These are phyloP conservation scores for Phaffomyces antillensis DNA, from an alignment of 805 yeast species.

Conservation along the genomic window DNA sequence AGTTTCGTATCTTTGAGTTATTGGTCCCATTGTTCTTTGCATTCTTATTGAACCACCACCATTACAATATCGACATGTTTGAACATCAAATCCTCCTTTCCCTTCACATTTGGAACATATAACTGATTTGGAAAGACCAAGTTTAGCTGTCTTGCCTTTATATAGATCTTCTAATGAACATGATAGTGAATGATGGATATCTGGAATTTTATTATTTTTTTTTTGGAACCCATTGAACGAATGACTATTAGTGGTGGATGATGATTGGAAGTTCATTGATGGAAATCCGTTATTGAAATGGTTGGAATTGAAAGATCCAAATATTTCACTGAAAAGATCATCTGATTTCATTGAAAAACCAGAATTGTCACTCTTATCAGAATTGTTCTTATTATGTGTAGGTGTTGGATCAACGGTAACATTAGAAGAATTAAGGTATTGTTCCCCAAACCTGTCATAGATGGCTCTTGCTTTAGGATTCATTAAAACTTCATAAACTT, in stretches of 20 bases:
- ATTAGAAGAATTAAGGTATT: slow-evolving; percentile 69
- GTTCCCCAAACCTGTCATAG: slow-evolving; percentile 87
- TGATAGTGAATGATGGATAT: slow-evolving; percentile 48
- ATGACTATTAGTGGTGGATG: no score
- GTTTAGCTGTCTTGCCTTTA: slow-evolving; percentile 47
- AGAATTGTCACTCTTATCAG: background rate
- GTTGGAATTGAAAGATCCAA: slow-evolving; percentile 18
- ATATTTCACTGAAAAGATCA: slow-evolving; percentile 25
- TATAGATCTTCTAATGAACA: slow-evolving; percentile 52
- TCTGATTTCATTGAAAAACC: slow-evolving; percentile 17
- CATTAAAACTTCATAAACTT: slow-evolving; percentile 77
- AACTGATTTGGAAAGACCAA: slow-evolving; percentile 45
- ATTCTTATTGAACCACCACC: slow-evolving; percentile 38
- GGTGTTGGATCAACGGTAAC: slow-evolving; percentile 19
- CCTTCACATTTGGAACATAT: slow-evolving; percentile 47
- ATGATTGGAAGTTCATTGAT: no score
- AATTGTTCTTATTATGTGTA: background rate
- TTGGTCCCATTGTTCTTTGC: slow-evolving; percentile 38
- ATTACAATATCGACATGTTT: slow-evolving; percentile 30
- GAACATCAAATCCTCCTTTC: slow-evolving; percentile 34
- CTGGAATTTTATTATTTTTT: slow-evolving; percentile 34
- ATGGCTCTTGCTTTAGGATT: slow-evolving; percentile 79
- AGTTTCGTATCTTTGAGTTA: slow-evolving; percentile 34
- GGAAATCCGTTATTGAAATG: no score
- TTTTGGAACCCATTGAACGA: background rate